Percentiles rank a stretch among this genome's conserved stretches.
These are phyloP conservation scores for Eucalyptus tenuipes DNA, from an alignment of 345 rosid genomes.

Conservation along the genomic window DNA sequence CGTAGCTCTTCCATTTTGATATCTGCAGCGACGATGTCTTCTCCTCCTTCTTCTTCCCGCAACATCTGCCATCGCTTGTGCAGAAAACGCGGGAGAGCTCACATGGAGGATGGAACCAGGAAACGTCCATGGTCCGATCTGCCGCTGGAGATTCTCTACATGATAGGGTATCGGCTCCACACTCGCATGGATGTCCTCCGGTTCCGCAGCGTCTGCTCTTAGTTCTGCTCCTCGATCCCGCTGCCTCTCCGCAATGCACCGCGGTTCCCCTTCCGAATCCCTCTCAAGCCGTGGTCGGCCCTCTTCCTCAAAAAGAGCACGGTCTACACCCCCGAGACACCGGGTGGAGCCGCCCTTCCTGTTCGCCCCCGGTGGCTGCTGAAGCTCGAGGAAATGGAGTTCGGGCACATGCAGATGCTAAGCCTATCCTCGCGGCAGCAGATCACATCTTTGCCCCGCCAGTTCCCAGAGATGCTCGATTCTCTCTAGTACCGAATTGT, in stretches of 20 bases:
- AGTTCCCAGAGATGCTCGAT: neutral
- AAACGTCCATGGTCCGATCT: neutral
- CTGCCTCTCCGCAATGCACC: accelerated
- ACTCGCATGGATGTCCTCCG: neutral
- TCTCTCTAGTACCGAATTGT: neutral
- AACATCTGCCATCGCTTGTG: neutral
- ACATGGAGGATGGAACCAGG: neutral
- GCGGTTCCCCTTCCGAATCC: neutral
- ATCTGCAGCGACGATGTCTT: neutral
- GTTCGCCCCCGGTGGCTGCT: neutral
- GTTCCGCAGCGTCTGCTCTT: neutral
- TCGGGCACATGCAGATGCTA: neutral
- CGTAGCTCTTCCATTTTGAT: no score
- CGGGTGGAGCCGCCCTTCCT: neutral
- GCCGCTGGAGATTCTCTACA: neutral
- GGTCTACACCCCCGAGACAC: neutral
- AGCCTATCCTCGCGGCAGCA: neutral
- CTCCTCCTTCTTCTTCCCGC: neutral
- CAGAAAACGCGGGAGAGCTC: neutral
- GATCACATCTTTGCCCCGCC: neutral
- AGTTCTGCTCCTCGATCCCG: neutral
- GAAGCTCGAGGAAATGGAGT: neutral
- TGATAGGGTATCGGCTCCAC: neutral
- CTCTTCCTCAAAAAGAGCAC: no score
- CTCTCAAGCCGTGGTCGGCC: neutral